Percentiles rank a stretch among this genome's conserved stretches.
Conservation (phyloP, 2,329 filamentous ascomycete species). For the Monosporascus sp. region DNA sequence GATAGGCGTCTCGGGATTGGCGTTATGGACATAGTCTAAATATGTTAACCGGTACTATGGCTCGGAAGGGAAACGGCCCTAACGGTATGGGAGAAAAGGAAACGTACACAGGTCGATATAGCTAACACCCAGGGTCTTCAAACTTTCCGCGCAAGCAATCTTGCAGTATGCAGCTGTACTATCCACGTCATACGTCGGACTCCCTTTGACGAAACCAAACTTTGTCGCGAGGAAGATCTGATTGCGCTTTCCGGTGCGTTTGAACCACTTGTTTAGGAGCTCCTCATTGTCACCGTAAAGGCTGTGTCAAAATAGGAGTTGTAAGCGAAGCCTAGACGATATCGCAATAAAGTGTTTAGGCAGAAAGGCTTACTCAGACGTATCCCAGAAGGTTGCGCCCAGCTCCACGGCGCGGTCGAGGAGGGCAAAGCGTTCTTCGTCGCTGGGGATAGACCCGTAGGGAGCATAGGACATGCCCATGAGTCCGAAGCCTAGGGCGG, state of each 20-base stretch:
- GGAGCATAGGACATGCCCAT: slow-evolving; percentile 12
- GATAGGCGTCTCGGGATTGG: slow-evolving; percentile 37
- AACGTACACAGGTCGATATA: slow-evolving; percentile 38
- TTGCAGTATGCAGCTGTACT: slow-evolving; percentile 36
- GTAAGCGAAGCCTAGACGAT: slow-evolving; percentile 1
- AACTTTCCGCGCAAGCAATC: slow-evolving; percentile 33
- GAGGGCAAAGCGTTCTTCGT: slow-evolving; percentile 37
- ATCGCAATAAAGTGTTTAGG: too few species aligned
- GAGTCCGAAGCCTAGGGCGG: slow-evolving; percentile 16
- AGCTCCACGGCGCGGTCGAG: slow-evolving; percentile 39
- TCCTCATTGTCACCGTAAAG: slow-evolving; percentile 43
- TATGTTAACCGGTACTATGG: too few species aligned
- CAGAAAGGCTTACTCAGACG: slow-evolving; percentile 23
- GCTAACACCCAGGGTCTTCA: slow-evolving; percentile 34
- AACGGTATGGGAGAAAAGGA: not conserved
- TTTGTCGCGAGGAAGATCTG: slow-evolving; percentile 50
- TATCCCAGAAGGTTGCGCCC: slow-evolving; percentile 40
- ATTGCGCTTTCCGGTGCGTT: slow-evolving; percentile 34
- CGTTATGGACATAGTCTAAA: slow-evolving; percentile 37
- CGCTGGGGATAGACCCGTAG: slow-evolving; percentile 14
- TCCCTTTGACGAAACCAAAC: slow-evolving; percentile 33
- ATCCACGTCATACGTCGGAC: slow-evolving; percentile 19
- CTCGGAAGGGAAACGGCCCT: too few species aligned
- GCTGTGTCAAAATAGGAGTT: slow-evolving; percentile 2
- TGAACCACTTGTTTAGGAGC: slow-evolving; percentile 43